Evolutionary conservation across 2,329 filamentous ascomycete species (phyloP), one percentile per base, ranked within the genome.

Genomic region (Penicillium occitanis): DNA sequence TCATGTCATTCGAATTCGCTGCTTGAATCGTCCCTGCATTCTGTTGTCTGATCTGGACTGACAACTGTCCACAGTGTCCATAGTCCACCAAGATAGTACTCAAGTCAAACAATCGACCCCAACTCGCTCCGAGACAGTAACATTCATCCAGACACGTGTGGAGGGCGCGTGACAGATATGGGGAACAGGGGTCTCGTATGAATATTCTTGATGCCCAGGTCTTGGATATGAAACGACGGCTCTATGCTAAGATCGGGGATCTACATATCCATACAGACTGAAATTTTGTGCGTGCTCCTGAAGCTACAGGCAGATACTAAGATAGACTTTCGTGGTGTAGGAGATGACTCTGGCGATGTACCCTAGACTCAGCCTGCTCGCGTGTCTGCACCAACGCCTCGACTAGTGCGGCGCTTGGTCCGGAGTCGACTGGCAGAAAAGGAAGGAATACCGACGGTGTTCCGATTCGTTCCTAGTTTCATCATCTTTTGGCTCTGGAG

Each of bases 141-240:
- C 40, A 46, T 60, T 17, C n/a, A 22, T 6, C 25, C 44, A 33
- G 60, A 40, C 46, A 61, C 44, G 59, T 44, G 48, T 44, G 35
- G 61, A 53, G 35, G 48, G 48, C 61, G 50, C 61, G 61, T 57
- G 61, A 63, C 61, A 30, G 61, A 55, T 33, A 48, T 19, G 46
- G 60, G 19, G 46, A 62, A 40, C 60, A 25, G 44, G 30, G 60
- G 22, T 51, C 30, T 50, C 13, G 14, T 17, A 25, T 61, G 19
- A 13, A 35, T 28, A 2, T 40, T 61, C 42, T 33, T 17, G 25
- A 48, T 33, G 44, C 11, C 33, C 61, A 55, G 14, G 37, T 63
- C 28, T 57, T 46, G 44, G 60, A 44, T 48, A 3, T 58, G 62
- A 64, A 64, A 64, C 62, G 37, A 25, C 62, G 62, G 62, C 22